Evolutionary conservation across 495 filamentous ascomycete species (phyloP).

Genomic region (Usnea hakonensis): DNA sequence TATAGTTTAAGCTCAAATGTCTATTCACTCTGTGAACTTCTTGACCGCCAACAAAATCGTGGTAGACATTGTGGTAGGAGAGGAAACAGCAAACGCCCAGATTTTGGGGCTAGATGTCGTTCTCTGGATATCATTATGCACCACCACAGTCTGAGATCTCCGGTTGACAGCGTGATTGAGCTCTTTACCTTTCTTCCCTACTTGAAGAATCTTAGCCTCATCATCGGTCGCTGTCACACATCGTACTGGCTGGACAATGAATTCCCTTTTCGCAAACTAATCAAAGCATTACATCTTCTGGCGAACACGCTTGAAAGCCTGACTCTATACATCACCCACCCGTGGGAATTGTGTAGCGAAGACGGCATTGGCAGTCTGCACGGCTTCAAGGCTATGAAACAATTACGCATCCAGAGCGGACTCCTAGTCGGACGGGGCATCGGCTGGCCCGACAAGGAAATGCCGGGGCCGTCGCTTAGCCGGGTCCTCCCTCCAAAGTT

Average conservation of each 20-base stretch:
- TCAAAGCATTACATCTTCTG: background rate
- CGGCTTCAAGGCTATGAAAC: background rate
- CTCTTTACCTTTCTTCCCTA: background rate
- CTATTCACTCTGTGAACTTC: background rate
- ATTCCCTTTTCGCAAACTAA: background rate
- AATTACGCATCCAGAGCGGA: background rate
- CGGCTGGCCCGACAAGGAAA: background rate
- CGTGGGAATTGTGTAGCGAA: background rate
- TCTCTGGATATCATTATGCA: background rate
- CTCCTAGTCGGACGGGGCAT: background rate
- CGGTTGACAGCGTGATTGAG: background rate
- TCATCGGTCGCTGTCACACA: background rate
- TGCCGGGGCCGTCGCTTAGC: background rate
- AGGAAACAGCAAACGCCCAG: background rate
- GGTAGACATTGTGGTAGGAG: too few relatives aligned
- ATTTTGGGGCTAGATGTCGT: background rate
- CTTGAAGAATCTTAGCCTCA: background rate
- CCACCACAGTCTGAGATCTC: background rate
- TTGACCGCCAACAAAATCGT: background rate
- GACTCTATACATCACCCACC: background rate
- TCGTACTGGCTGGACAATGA: background rate
- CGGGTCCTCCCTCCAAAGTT: background rate
- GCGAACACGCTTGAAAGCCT: background rate
- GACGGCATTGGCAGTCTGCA: background rate
- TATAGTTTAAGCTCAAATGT: background rate